Percentiles rank a stretch among this genome's conserved stretches.
Evolutionary conservation across 352 stramenopile genomes (phyloP).

Genomic region (Pythium sp.): DNA sequence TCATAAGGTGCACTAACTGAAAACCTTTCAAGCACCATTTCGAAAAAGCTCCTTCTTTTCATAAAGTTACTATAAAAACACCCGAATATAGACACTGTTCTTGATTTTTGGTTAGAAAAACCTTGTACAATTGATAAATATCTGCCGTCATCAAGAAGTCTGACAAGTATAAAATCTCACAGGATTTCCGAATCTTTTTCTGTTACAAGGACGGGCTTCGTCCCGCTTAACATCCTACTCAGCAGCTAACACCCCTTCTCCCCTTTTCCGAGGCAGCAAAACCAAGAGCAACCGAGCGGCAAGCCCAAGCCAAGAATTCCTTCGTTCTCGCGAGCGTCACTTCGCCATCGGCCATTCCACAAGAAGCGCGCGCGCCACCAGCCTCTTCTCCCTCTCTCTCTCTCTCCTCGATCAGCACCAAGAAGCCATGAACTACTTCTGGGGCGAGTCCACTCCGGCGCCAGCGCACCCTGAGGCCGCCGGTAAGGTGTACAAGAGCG

Average conservation of each 20-base stretch:
- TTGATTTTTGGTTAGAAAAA: neutral
- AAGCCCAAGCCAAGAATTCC: neutral
- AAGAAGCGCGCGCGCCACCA: constrained; percentile 3
- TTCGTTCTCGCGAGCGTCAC: neutral
- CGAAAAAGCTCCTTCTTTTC: neutral
- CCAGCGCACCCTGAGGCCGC: constrained; percentile 12
- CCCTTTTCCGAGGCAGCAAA: neutral
- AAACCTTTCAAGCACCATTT: neutral
- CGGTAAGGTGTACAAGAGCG: constrained; percentile 36
- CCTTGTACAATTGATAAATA: neutral
- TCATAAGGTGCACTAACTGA: neutral
- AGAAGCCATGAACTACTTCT: constrained; percentile 24
- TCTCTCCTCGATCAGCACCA: neutral
- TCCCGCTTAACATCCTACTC: neutral
- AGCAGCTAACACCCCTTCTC: neutral
- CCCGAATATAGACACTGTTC: neutral
- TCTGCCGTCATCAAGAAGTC: neutral
- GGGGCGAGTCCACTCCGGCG: constrained; percentile 14
- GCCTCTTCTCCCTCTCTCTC: neutral
- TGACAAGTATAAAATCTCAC: neutral
- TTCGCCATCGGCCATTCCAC: constrained; percentile 1
- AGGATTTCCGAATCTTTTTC: constrained; percentile 10
- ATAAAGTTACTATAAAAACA: neutral
- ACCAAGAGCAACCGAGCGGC: neutral
- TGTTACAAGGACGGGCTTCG: neutral